Evolutionary conservation across 495 filamentous ascomycete species (phyloP).

Genomic region (Cercophora samala): DNA sequence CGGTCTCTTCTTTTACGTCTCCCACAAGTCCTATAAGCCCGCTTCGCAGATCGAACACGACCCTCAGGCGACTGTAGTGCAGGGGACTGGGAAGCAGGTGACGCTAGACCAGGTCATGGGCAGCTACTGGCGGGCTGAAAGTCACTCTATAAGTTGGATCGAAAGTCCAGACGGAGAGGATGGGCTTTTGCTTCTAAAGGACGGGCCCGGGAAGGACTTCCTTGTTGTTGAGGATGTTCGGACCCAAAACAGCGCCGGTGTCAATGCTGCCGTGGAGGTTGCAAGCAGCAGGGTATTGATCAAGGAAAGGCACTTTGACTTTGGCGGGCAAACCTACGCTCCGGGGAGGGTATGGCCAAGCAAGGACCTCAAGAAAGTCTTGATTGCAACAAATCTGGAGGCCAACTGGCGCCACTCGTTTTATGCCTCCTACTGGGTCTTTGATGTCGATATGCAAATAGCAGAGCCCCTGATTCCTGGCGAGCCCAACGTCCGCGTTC

Average conservation of each 20-base stretch:
- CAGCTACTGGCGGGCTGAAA: constrained; percentile 65
- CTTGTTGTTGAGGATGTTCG: constrained; percentile 86
- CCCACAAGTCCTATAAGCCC: constrained; percentile 61
- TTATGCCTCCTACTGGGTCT: constrained; percentile 84
- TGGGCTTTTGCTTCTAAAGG: constrained; percentile 72
- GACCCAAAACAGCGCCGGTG: constrained; percentile 36
- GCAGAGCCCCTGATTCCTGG: constrained; percentile 73
- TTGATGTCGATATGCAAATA: constrained; percentile 80
- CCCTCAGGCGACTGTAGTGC: constrained; percentile 59
- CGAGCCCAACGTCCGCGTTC: constrained; percentile 63
- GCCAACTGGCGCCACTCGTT: constrained; percentile 89
- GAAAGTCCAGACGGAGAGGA: constrained; percentile 80
- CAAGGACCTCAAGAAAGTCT: constrained; percentile 75
- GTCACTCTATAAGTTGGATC: constrained; percentile 83
- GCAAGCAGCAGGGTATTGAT: constrained; percentile 65
- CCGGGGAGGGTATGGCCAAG: constrained; percentile 69
- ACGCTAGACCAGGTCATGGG: constrained; percentile 75
- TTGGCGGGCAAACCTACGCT: constrained; percentile 47
- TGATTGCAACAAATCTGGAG: constrained; percentile 66
- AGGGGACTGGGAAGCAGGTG: constrained; percentile 70
- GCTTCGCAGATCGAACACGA: constrained; percentile 61
- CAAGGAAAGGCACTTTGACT: constrained; percentile 60
- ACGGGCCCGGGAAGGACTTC: constrained; percentile 58
- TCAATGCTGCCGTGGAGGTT: constrained; percentile 35
- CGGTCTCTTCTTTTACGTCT: constrained; percentile 72